Base-by-base conservation (phyloP, 1,284 basidiomycete genomes). In the Athelia sp. region DNA sequence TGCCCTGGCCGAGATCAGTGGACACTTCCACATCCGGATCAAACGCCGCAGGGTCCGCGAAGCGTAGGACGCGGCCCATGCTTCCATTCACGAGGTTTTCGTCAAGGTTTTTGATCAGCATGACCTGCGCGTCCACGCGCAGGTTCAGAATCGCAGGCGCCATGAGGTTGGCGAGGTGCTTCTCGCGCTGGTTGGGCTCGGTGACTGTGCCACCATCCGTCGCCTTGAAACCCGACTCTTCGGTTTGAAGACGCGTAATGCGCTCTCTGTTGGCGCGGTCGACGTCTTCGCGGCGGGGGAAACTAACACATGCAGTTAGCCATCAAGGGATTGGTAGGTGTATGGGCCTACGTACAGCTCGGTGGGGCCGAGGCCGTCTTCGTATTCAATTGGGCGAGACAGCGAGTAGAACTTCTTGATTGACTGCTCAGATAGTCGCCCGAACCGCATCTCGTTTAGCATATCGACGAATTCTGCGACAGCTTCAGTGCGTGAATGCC, bases 361-460 rank as follows among this genome's bases (percentile, higher is more conserved):
- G 14, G 91, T 93, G 3, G 92, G 84, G 46, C 80, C 81, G 35
- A 93, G 80, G 0, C 83, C 84, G 58, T 93, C 89, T 9, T 71
- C 70, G 57, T 90, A 90, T 9, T 62, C 56, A 46, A 81, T 74
- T 19, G 73, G 66, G 15, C 90, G 75, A 2, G 76, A 72, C 6
- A 96, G 71, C 1, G 66, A 61, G 49, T 71, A 73, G 71, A 95
- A 93, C 21, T 72, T 76, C 4, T 63, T 50, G 49, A 87, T 78
- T 0, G 87, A 87, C 4, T 68, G 62, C 6, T 64, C 54, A 6
- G 79, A 72, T 48, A 94, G 67, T n/a, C 62, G 64, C 3, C 93
- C 93, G 54, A 88, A 91, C 18, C 93, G 82, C 90, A 96, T 93
- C 60, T 92, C 88, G 63, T 93, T 95, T 43, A 97, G 75, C 84